These are phyloP conservation scores for Gnomoniopsis sp. DNA, from an alignment of 2,329 filamentous ascomycete species.

Conservation along the genomic window DNA sequence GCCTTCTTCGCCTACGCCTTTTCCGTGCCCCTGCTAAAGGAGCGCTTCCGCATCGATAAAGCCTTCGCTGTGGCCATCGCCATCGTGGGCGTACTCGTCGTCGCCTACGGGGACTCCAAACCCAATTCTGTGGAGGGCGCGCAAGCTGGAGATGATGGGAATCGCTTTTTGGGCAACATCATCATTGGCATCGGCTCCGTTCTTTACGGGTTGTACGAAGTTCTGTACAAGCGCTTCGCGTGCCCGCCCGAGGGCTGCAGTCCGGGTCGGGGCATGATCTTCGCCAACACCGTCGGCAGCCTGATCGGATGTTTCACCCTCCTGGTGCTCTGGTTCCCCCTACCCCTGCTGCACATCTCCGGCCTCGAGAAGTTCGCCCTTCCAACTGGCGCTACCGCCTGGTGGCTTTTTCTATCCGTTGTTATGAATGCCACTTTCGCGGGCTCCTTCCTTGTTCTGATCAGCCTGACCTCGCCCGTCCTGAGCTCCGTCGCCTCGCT, in stretches of 20 bases:
- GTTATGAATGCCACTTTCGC: constrained; percentile 89
- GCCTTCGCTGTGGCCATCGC: constrained; percentile 82
- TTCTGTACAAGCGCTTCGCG: constrained; percentile 88
- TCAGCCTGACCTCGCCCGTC: constrained; percentile 88
- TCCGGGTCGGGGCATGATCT: constrained; percentile 87
- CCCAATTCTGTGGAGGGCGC: constrained; percentile 32
- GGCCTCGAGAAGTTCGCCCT: constrained; percentile 81
- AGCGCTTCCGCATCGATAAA: constrained; percentile 81
- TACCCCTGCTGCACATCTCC: constrained; percentile 76
- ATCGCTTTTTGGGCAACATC: constrained; percentile 77
- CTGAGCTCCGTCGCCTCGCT: constrained; percentile 89
- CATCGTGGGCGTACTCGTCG: constrained; percentile 86
- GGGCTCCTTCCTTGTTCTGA: constrained; percentile 87
- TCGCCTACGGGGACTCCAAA: constrained; percentile 81
- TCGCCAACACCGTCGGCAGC: constrained; percentile 88
- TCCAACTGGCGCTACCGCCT: constrained; percentile 72
- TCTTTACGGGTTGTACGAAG: constrained; percentile 94
- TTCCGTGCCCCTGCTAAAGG: constrained; percentile 82
- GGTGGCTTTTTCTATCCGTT: constrained; percentile 76
- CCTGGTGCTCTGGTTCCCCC: constrained; percentile 82
- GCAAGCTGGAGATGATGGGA: constrained; percentile 36
- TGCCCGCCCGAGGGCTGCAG: constrained; percentile 88
- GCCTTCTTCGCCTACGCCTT: constrained; percentile 99
- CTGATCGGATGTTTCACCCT: constrained; percentile 86
- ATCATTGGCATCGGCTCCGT: constrained; percentile 89